phyloP scores from a whole-genome alignment of 768 basidiomycete species.

The Auricularia sp. region DNA sequence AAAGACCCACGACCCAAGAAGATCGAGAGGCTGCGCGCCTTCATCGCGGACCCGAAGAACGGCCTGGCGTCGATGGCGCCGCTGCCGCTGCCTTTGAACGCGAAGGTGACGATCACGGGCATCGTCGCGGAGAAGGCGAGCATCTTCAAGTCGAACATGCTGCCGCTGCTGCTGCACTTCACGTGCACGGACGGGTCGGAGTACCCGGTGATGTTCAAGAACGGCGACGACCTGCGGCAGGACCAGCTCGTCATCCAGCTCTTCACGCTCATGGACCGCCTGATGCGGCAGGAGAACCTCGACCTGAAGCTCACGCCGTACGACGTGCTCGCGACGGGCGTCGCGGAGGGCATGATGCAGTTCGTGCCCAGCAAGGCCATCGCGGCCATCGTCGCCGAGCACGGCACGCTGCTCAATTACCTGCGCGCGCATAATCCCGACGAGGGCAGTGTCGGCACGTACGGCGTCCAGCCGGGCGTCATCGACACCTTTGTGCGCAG shows the following conservation, averaged over 20 bases:
- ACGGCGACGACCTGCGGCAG: constrained; percentile 96
- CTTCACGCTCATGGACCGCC: constrained; percentile 95
- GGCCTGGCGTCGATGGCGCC: constrained; percentile 64
- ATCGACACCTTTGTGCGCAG: constrained; percentile 95
- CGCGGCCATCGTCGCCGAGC: constrained; percentile 87
- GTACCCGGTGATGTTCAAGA: constrained; percentile 96
- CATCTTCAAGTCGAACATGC: constrained; percentile 95
- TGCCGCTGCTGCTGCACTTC: constrained; percentile 84
- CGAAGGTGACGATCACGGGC: constrained; percentile 72
- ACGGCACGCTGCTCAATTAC: constrained; percentile 81
- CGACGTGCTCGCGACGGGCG: constrained; percentile 85
- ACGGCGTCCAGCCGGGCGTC: constrained; percentile 87
- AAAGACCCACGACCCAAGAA: constrained; percentile 95
- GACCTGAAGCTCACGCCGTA: constrained; percentile 89
- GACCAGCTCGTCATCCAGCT: constrained; percentile 97
- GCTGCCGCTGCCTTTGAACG: constrained; percentile 84
- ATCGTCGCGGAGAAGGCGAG: constrained; percentile 87
- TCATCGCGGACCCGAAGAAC: constrained; percentile 78
- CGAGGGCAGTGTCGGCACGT: constrained; percentile 89
- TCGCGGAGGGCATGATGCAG: constrained; percentile 89
- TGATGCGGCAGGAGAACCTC: constrained; percentile 88
- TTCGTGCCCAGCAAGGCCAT: constrained; percentile 95
- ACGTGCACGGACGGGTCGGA: constrained; percentile 74
- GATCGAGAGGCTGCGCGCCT: constrained; percentile 86
- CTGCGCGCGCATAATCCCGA: constrained; percentile 79